Conservation (phyloP, 2,329 filamentous ascomycete species). For the Pestalotiopsis fici region DNA sequence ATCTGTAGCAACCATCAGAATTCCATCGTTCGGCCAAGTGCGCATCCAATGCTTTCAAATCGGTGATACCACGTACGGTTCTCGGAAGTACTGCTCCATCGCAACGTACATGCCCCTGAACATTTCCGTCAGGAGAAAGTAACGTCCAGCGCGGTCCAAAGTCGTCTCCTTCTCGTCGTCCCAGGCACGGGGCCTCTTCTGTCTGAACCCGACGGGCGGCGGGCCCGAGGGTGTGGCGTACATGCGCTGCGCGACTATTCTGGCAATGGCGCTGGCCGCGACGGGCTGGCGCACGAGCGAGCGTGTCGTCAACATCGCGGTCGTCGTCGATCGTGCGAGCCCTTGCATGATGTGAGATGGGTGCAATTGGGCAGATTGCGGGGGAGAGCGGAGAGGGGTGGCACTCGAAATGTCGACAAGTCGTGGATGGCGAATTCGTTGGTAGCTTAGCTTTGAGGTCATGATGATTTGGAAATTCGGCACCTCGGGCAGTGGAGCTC, state of each 20-base stretch:
- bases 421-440: conserved; percentile 9
- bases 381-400: conserved; percentile 13
- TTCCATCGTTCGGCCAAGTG: neutral
- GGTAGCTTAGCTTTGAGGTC: conserved; percentile 11
- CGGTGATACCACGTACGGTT: conserved; percentile 71
- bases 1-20: conserved; percentile 52
- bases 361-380: conserved; percentile 13
- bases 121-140: conserved; percentile 96
- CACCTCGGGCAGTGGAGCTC: conserved; percentile 9
- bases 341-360: conserved; percentile 26
- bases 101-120: conserved; percentile 96
- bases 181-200: conserved; percentile 74
- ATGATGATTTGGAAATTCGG: conserved; percentile 11
- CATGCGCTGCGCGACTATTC: conserved; percentile 35
- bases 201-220: conserved; percentile 79
- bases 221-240: conserved; percentile 75
- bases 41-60: neutral
- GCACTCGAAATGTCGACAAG: neutral
- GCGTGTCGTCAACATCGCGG: conserved; percentile 28
- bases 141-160: conserved; percentile 84
- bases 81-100: conserved; percentile 96
- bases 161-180: conserved; percentile 76
- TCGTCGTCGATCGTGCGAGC: conserved; percentile 26
- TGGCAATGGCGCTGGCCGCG: conserved; percentile 20
- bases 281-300: conserved; percentile 31